These are phyloP conservation scores for Ministeria vibrans DNA, from an alignment of 78 protist species.

Conservation along the genomic window DNA sequence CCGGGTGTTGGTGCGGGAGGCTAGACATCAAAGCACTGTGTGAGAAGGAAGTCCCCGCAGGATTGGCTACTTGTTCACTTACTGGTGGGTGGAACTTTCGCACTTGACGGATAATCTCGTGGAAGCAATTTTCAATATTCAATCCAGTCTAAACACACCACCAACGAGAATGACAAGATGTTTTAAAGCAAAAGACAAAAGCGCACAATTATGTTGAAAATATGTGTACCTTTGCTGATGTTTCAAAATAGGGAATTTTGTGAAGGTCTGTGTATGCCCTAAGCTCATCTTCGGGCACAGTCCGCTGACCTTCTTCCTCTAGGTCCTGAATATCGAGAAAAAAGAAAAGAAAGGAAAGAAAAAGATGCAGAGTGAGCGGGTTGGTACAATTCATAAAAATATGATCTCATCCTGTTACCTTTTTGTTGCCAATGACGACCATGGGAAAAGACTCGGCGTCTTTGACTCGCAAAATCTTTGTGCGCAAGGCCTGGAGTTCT, in stretches of 20 bases:
- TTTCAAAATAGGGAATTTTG: neutral
- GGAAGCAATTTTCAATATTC: neutral
- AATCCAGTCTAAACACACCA: neutral
- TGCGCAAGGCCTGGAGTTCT: conserved; percentile 54
- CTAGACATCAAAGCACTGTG: too few relatives aligned
- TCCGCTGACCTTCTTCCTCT: neutral
- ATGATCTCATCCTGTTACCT: neutral
- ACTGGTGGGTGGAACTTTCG: neutral
- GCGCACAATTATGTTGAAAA: neutral
- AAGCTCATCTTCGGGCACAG: neutral
- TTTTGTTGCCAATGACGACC: conserved; percentile 41
- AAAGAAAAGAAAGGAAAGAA: neutral
- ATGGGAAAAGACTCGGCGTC: conserved; percentile 28
- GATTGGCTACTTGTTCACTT: neutral
- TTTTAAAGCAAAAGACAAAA: neutral
- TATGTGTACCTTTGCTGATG: neutral
- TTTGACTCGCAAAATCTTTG: conserved; percentile 61
- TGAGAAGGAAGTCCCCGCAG: too few relatives aligned
- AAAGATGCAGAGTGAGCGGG: neutral
- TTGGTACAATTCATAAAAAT: neutral
- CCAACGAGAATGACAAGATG: neutral
- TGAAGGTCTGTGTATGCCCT: neutral
- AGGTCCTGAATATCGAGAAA: neutral
- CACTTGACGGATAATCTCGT: neutral
- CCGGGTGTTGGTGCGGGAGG: neutral